A percentile compares a stretch with the other conserved stretches of the same genome.
Conservation (phyloP, 306 rosid genomes). For the Phaseolus lunatus region DNA sequence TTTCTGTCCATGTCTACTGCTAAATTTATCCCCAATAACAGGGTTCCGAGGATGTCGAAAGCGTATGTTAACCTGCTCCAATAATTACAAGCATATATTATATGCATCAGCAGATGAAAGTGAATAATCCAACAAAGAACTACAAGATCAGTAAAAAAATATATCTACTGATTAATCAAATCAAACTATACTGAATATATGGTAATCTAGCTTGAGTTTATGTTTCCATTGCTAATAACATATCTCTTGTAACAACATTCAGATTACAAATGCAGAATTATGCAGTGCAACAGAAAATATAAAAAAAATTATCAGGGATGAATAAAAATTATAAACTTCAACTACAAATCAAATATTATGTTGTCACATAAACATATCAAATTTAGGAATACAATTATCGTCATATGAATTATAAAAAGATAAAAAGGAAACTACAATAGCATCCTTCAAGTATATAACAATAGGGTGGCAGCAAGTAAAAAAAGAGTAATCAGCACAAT, state of each 20-base stretch:
- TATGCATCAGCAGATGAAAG: constrained; percentile 25
- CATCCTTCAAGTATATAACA: constrained; percentile 20
- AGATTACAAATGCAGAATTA: background rate
- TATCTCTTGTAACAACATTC: background rate
- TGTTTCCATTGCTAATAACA: background rate
- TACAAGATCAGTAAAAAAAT: background rate
- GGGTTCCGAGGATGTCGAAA: constrained; percentile 97
- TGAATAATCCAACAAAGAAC: constrained; percentile 4
- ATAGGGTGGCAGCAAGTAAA: background rate
- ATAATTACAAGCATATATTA: constrained; percentile 20
- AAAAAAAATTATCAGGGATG: background rate
- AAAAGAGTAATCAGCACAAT: background rate
- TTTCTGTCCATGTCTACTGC: constrained; percentile 98
- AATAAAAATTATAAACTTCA: background rate
- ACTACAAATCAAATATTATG: background rate
- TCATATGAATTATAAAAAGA: background rate
- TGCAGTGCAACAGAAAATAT: background rate
- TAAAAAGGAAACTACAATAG: constrained; percentile 5
- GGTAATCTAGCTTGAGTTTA: constrained; percentile 11
- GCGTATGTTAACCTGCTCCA: constrained; percentile 81
- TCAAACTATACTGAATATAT: background rate
- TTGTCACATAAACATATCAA: constrained; percentile 11
- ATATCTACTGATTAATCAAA: constrained; percentile 13
- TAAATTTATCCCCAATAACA: constrained; percentile 93
- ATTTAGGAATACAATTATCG: background rate